phyloP scores from a whole-genome alignment of 2,329 filamentous ascomycete species.

The Chrysoporthe cubensis region DNA sequence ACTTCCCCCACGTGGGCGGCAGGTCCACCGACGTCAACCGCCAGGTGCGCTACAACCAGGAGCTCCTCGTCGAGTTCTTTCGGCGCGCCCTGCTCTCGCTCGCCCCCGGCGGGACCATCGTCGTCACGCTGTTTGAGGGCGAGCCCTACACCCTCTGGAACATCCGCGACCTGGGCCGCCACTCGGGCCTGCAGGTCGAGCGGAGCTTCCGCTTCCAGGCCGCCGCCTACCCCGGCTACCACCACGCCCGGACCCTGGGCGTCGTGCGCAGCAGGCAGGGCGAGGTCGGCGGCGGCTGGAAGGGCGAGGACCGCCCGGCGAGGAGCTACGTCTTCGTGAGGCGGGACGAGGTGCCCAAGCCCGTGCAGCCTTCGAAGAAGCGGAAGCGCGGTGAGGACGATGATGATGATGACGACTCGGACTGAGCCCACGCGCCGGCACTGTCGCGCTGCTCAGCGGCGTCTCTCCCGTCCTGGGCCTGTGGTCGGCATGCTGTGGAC shows the following conservation, averaged over 20 bases:
- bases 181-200: conserved; percentile 71
- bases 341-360: conserved; percentile 53
- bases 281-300: conserved; percentile 52
- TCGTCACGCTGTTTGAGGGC: conserved; percentile 90
- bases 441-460: neutral
- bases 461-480: neutral
- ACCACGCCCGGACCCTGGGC: conserved; percentile 73
- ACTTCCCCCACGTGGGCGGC: conserved; percentile 95
- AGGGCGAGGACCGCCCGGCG: conserved; percentile 55
- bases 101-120: conserved; percentile 62
- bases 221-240: conserved; percentile 72
- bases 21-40: conserved; percentile 91
- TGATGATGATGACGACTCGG: conserved; percentile 35
- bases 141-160: conserved; percentile 98
- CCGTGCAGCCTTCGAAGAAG: conserved; percentile 36
- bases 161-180: conserved; percentile 81
- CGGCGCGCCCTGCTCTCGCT: conserved; percentile 55
- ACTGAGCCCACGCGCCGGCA: conserved; percentile 30
- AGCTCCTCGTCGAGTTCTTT: conserved; percentile 74
- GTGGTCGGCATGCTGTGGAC: no score
- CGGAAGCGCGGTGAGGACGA: conserved; percentile 38
- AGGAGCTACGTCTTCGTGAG: conserved; percentile 66
- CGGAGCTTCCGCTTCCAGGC: conserved; percentile 72
- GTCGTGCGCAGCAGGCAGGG: conserved; percentile 56
- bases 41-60: conserved; percentile 90